A percentile compares a stretch with the other conserved stretches of the same genome.
Evolutionary conservation across 257 asterid genomes (phyloP).

Genomic region (Ilex aquifolium): DNA sequence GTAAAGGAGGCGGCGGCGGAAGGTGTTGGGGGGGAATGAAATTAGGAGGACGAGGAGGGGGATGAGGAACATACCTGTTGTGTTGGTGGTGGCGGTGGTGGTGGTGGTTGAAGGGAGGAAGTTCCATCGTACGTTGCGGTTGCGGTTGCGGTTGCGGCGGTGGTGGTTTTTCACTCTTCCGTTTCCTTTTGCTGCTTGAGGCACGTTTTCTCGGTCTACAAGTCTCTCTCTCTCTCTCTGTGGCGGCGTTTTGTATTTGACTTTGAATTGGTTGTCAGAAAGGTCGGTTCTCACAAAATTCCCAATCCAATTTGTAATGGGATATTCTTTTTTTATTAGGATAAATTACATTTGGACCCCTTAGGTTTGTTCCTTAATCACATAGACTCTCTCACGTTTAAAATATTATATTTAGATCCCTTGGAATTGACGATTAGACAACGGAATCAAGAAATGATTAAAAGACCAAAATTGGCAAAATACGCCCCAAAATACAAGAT

Average conservation of each 20-base stretch:
- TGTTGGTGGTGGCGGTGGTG: slow-evolving; percentile 19
- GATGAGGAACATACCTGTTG: slow-evolving; percentile 36
- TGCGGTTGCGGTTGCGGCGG: slow-evolving; percentile 21
- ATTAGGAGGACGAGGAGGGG: slow-evolving; percentile 7
- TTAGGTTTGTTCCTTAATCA: background rate
- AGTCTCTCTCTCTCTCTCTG: background rate
- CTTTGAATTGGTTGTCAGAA: background rate
- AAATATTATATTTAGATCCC: background rate
- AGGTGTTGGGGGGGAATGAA: slow-evolving; percentile 19
- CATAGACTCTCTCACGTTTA: too few species aligned
- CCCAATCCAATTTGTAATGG: background rate
- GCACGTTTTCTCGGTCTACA: background rate
- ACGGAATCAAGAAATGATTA: too few species aligned
- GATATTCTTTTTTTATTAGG: background rate
- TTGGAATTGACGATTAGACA: too few species aligned
- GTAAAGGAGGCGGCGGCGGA: slow-evolving; percentile 20
- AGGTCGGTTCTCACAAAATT: background rate
- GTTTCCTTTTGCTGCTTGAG: background rate
- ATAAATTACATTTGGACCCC: background rate
- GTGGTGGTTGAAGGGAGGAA: slow-evolving; percentile 32
- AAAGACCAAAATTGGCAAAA: too few species aligned
- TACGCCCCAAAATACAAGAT: too few species aligned
- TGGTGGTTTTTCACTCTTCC: slow-evolving; percentile 23
- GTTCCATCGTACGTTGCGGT: slow-evolving; percentile 29
- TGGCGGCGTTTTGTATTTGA: background rate